Evolutionary conservation across 257 asterid genomes (phyloP), one percentile per base, ranked within the genome.

Genomic region (Ballota nigra): DNA sequence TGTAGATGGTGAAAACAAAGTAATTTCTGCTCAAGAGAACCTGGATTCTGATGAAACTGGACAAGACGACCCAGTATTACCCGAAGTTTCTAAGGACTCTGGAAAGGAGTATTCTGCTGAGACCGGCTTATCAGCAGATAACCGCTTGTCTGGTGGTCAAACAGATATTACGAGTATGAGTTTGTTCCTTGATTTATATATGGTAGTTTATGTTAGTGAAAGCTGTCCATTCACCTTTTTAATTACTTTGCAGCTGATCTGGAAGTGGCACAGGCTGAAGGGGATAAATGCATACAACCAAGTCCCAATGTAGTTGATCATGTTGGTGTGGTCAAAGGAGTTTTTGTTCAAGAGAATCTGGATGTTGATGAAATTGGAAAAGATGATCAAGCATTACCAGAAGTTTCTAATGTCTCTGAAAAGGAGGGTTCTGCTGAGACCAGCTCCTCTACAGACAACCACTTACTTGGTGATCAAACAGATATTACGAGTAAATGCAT

Each of bases 131-230:
- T 43, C 62, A 11, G 52, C 49, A 45, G 75, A 56, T 20, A 29
- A 55, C 56, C 33, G 3, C 29, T 31, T 65, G 38, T 56, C 38
- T 68, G 59, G 20, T 41, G 75, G 75, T 61, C 78, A 75, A 70
- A 67, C 69, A 57, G 68, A 63, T 65, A 59, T 76, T 56, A 34
- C n/a, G 10, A 51, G 87, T 86, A 76, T 72, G 83, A 60, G 24
- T n/a, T n/a, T 33, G 29, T 75, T 56, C 43, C 38, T 69, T 33
- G 38, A 57, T 18, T 47, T 52, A 68, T 64, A 20, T 67, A 33
- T 33, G 38, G 38, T 33, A 33, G 29, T 26, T 26, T 4, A 33
- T 5, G 38, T 5, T 33, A 33, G 5, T 33, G 8, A 33, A 33
- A 69, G 60, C 53, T 56, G 1, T 10, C 4, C 16, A 6, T 23